Conservation (phyloP, 139 green algal species). For the Diplosphaera chodatii region DNA sequence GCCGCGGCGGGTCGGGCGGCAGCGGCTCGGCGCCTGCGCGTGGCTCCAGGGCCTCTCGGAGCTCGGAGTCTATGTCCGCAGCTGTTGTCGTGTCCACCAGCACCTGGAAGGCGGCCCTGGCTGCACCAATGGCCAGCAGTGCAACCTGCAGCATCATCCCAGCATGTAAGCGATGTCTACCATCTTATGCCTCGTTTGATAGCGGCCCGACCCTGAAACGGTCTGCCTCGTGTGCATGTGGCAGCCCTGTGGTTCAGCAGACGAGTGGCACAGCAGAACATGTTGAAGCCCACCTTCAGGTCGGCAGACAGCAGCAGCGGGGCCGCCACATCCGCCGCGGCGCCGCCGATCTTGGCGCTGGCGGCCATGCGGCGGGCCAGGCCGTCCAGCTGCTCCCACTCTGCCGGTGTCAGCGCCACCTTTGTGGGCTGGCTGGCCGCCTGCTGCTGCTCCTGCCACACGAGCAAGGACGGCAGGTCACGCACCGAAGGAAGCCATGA, state of each 20-base stretch:
- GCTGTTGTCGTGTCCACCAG: conserved; percentile 17
- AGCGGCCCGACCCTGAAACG: too few relatives aligned
- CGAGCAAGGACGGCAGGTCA: too few relatives aligned
- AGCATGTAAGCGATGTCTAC: too few relatives aligned
- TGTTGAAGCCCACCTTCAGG: conserved; percentile 38
- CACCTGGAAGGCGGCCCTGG: conserved; percentile 19
- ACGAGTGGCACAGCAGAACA: neutral
- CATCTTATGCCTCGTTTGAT: too few relatives aligned
- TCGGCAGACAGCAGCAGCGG: conserved; percentile 48
- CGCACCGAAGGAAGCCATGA: too few relatives aligned
- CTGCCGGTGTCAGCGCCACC: conserved; percentile 15
- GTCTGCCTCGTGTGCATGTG: too few relatives aligned
- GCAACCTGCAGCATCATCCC: conserved; percentile 22
- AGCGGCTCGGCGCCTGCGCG: conserved; percentile 32
- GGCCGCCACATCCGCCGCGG: conserved; percentile 40
- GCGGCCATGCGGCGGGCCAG: conserved; percentile 31
- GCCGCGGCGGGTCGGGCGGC: conserved; percentile 38
- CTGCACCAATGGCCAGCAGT: conserved; percentile 41
- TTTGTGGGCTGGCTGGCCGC: conserved; percentile 3
- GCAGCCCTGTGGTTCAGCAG: too few relatives aligned
- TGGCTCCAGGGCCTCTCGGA: conserved; percentile 9
- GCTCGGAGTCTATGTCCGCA: conserved; percentile 18
- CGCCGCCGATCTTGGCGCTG: conserved; percentile 39
- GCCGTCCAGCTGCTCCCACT: conserved; percentile 30
- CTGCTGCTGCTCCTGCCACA: neutral